phyloP scores from a whole-genome alignment of 306 rosid species.

The Betula pendula region DNA sequence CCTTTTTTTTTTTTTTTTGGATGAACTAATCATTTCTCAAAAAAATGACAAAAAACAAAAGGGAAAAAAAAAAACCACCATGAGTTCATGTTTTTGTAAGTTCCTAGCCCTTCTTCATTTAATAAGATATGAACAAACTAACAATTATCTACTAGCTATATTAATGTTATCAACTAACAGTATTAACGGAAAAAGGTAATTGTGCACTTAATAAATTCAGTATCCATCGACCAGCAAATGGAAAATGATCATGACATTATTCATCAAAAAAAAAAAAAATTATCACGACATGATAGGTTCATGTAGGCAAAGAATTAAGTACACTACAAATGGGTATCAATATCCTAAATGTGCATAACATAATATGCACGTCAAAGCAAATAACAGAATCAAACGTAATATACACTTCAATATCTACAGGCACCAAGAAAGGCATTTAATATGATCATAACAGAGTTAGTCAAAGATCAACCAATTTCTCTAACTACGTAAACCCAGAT shows the following conservation, averaged over 20 bases:
- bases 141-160: conserved; percentile 1
- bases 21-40: too few species aligned
- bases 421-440: not conserved
- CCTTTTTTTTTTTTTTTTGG: too few species aligned
- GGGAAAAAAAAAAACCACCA: not conserved
- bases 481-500: not conserved
- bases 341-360: not conserved
- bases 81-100: not conserved
- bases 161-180: not conserved
- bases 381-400: not conserved
- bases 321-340: not conserved
- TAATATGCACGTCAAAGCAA: conserved; percentile 1
- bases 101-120: not conserved
- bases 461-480: not conserved
- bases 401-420: not conserved
- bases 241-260: conserved; percentile 1
- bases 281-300: not conserved
- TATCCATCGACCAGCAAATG: not conserved
- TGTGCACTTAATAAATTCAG: conserved; percentile 1
- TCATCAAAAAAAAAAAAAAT: too few species aligned
- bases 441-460: not conserved
- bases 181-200: not conserved
- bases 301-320: not conserved
- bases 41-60: too few species aligned
- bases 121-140: not conserved